Base-by-base conservation (phyloP, 176 grass and related monocot genomes). In the Puya raimondii region DNA sequence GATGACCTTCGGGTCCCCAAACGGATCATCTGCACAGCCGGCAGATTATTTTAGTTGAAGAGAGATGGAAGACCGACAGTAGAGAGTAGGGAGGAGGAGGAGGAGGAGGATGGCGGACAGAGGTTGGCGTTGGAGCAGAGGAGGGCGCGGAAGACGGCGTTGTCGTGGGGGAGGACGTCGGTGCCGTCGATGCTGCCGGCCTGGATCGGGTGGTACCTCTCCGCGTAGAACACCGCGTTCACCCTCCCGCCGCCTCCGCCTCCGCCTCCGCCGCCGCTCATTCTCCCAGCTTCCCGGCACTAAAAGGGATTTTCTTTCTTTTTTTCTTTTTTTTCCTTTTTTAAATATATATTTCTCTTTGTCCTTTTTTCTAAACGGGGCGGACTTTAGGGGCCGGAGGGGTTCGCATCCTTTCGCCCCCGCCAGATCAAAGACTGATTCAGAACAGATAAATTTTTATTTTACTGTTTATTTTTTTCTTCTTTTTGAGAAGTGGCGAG, bases 121-220 rank as follows among this genome's bases (percentile, higher is more conserved):
- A 97, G 93, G 82, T 81, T 81, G 53, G 88, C 80, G 48, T 64
- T 59, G 77, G 89, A 97, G 84, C 89, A 97, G 71, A 97, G 78
- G 49, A 83, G 81, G 67, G 93, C 89, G 68, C 93, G 86, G 77
- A 89, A 88, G 76, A 90, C 64, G 81, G 79, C 93, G 79, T 92
- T 92, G 79, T 97, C 89, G 61, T 97, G 93, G 51, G 89, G 89
- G 29, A 88, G 89, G 79, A 81, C 50, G 76, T 97, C 93, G 64
- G 93, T 97, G 72, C 93, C 93, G 77, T 97, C 89, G 84, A 97
- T 97, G 86, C 93, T 97, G 29, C 93, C 89, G 2, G 86, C 86
- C 79, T 97, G 93, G 73, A 92, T 85, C 47, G 93, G 93, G 77
- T 92, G 86, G 84, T 97, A 97, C 64, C 73, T 69, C 49, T 92